phyloP scores from a whole-genome alignment of 2,329 filamentous ascomycete genomes.

The Coniochaeta sp. region DNA sequence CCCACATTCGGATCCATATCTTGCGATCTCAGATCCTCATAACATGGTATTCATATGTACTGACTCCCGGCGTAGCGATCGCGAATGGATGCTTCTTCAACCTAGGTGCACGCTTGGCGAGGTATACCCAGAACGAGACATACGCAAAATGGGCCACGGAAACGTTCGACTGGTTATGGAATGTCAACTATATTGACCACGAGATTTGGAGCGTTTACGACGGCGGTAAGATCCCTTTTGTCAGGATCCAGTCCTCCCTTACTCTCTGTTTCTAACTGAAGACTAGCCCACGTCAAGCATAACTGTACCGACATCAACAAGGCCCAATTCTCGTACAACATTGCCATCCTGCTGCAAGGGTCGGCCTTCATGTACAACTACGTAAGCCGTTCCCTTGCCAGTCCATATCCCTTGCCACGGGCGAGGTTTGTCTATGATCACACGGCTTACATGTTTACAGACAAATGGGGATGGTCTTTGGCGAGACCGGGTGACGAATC shows the following conservation, averaged over 20 bases:
- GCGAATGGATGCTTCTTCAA: slow-evolving; percentile 44
- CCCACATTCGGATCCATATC: no score
- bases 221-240: no score
- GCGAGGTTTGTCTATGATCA: no score
- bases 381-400: no score
- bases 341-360: slow-evolving; percentile 54
- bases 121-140: slow-evolving; percentile 50
- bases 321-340: slow-evolving; percentile 61
- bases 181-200: slow-evolving; percentile 42
- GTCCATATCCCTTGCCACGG: no score
- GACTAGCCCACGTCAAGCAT: slow-evolving; percentile 41
- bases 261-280: no score
- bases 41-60: no score
- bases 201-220: slow-evolving; percentile 51
- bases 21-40: no score
- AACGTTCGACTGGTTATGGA: slow-evolving; percentile 48
- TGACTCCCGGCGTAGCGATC: slow-evolving; percentile 29
- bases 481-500: slow-evolving; percentile 44
- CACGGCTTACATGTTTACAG: no score
- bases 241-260: no score
- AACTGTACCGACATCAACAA: slow-evolving; percentile 55
- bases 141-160: slow-evolving; percentile 50
- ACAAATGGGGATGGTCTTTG: slow-evolving; percentile 47
- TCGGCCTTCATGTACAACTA: slow-evolving; percentile 63
- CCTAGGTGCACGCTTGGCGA: slow-evolving; percentile 49